Base-by-base conservation (phyloP, 2,329 filamentous ascomycete species). In the Aspergillus melleus region DNA sequence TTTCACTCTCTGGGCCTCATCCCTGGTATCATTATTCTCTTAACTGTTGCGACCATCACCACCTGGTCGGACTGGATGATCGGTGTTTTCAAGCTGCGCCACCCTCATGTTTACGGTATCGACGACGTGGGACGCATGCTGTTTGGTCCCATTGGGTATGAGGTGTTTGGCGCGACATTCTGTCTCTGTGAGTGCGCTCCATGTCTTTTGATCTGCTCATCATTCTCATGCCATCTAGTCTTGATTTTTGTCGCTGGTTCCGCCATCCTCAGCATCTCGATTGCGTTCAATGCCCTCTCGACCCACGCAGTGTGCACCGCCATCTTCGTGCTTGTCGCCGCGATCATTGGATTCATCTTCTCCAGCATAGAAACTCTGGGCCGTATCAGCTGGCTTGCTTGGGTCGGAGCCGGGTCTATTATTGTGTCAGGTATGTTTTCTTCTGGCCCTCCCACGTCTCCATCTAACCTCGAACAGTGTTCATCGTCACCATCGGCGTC, bases 71-170 rank as follows among this genome's bases (percentile, higher is more conserved):
- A 74, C 53, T 81, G 79, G 61, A 78, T 81, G 30, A 72, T 83
- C 10, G 80, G 63, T 16, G 52, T 57, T 14, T 85, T 85, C 73
- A 85, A 85, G 65, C 62, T 83, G 29, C 72, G 74, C 14, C 83
- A 85, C 64, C 79, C 79, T 0, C 75, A 83, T 60, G 82, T 85
- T 3, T 84, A 86, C 65, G 81, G 80, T 54, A 84, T 85, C 74
- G 83, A 83, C 49, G 83, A 86, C 58, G 83, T 82, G 0, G 83
- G 83, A 12, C 71, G 72, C 49, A 79, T 85, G 56, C 74, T 86
- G 19, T 84, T 84, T 58, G 84, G 84, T 6, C 79, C 77, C 1
- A 61, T 81, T 12, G 83, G 83, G 0, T 77, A 81, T 30, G 82
- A 84, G 63, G 63, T 84, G 11, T 74, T 85, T n/a, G 51, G 53